A percentile compares a stretch with the other conserved stretches of the same genome.
These are phyloP conservation scores for Venturiaceae sp. DNA, from an alignment of 2,329 filamentous ascomycete species.

Conservation along the genomic window DNA sequence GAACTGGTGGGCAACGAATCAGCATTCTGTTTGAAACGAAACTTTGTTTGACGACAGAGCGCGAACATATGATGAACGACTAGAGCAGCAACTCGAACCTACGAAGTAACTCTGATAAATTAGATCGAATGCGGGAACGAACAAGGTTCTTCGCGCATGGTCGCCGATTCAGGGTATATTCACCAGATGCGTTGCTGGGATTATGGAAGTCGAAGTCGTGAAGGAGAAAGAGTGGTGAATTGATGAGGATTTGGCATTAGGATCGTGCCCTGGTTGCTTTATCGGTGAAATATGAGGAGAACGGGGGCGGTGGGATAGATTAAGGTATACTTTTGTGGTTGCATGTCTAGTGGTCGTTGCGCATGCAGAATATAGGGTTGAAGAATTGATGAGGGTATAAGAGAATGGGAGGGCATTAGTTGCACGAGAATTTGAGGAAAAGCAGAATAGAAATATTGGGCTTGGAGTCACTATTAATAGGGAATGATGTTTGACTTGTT, in stretches of 20 bases:
- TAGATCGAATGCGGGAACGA: neutral
- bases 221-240: neutral
- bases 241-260: neutral
- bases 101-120: neutral
- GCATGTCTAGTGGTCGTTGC: neutral
- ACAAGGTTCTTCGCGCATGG: neutral
- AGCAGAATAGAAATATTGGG: neutral
- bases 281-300: neutral
- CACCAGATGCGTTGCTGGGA: neutral
- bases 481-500: neutral
- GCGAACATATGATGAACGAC: neutral
- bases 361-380: neutral
- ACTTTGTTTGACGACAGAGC: neutral
- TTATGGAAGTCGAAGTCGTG: neutral
- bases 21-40: constrained; percentile 1
- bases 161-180: neutral
- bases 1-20: neutral
- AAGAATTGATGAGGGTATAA: neutral
- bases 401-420: neutral
- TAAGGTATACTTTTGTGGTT: neutral
- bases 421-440: neutral
- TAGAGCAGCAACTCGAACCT: neutral
- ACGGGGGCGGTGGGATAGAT: neutral
- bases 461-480: neutral
- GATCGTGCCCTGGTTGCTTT: neutral